Percentiles rank a stretch among this genome's conserved stretches.
Evolutionary conservation across 1,284 basidiomycete genomes (phyloP).

Genomic region (Boletus sp.): DNA sequence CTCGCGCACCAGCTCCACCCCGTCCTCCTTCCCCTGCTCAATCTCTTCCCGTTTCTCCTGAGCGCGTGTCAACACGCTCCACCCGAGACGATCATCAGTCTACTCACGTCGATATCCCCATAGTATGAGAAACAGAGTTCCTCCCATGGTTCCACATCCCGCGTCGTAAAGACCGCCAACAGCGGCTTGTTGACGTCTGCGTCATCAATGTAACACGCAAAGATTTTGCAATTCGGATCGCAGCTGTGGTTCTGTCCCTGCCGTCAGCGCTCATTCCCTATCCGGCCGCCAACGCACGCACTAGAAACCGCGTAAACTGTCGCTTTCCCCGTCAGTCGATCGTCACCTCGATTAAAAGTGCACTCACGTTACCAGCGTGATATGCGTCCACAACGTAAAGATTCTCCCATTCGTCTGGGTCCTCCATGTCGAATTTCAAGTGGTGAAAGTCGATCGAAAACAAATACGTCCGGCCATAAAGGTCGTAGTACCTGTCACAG

Average conservation of each 20-base stretch:
- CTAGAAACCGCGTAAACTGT: slow-evolving; percentile 68
- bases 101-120: slow-evolving; percentile 46
- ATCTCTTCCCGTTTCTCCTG: slow-evolving; percentile 24
- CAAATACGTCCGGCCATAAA: slow-evolving; percentile 77
- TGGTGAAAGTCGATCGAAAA: slow-evolving; percentile 80
- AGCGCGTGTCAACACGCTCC: not conserved
- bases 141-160: slow-evolving; percentile 61
- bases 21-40: slow-evolving; percentile 4
- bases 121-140: slow-evolving; percentile 83
- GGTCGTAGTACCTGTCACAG: slow-evolving; percentile 63
- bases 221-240: slow-evolving; percentile 75
- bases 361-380: slow-evolving; percentile 78
- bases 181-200: slow-evolving; percentile 56
- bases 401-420: slow-evolving; percentile 35
- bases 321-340: slow-evolving; percentile 11
- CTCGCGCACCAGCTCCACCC: slow-evolving; percentile 20
- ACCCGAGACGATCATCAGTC: fast-evolving
- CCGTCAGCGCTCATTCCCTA: slow-evolving; percentile 4
- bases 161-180: slow-evolving; percentile 66
- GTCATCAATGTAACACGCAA: slow-evolving; percentile 70
- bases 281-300: slow-evolving; percentile 33
- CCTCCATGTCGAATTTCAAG: slow-evolving; percentile 40
- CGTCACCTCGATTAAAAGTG: not conserved
- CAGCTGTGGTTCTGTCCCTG: slow-evolving; percentile 78
- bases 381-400: slow-evolving; percentile 76